Conservation (phyloP, 805 yeast species). For the Kodamaea lidongshanica region DNA sequence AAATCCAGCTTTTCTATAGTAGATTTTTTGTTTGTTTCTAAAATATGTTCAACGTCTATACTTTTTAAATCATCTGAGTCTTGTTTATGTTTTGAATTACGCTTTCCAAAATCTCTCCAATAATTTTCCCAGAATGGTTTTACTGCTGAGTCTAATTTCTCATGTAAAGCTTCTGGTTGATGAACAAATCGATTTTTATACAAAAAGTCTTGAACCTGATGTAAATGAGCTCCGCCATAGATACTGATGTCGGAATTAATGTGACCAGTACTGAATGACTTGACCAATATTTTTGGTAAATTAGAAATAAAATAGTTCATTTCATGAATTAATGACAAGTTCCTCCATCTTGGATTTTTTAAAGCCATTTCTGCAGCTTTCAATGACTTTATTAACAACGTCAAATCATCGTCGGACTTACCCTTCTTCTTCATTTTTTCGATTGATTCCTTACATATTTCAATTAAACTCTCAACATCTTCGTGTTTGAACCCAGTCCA, state of each 20-base stretch:
- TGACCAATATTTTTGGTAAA: constrained; percentile 37
- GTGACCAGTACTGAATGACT: constrained; percentile 40
- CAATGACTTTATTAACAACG: constrained; percentile 39
- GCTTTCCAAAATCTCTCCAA: constrained; percentile 49
- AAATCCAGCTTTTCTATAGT: constrained; percentile 1
- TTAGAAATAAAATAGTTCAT: constrained; percentile 51
- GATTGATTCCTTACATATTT: constrained; percentile 42
- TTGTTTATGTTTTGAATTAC: no score
- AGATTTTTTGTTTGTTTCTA: no score
- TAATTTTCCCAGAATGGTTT: constrained; percentile 48
- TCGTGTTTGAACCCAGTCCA: constrained; percentile 67
- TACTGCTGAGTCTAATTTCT: constrained; percentile 29
- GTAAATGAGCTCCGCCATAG: constrained; percentile 57
- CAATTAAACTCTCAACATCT: constrained; percentile 49
- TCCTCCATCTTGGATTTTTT: constrained; percentile 50
- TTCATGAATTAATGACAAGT: constrained; percentile 54
- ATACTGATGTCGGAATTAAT: constrained; percentile 31
- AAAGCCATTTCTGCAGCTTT: constrained; percentile 45
- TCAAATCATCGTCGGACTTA: constrained; percentile 32
- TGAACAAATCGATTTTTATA: constrained; percentile 45
- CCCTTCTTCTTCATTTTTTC: constrained; percentile 28
- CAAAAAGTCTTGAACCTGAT: constrained; percentile 45
- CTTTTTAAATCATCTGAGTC: constrained; percentile 30
- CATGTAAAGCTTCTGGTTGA: constrained; percentile 22
- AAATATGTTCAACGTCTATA: constrained; percentile 20